Base-by-base conservation (phyloP, 176 grass and related monocot species). In the Juncus inflexus region DNA sequence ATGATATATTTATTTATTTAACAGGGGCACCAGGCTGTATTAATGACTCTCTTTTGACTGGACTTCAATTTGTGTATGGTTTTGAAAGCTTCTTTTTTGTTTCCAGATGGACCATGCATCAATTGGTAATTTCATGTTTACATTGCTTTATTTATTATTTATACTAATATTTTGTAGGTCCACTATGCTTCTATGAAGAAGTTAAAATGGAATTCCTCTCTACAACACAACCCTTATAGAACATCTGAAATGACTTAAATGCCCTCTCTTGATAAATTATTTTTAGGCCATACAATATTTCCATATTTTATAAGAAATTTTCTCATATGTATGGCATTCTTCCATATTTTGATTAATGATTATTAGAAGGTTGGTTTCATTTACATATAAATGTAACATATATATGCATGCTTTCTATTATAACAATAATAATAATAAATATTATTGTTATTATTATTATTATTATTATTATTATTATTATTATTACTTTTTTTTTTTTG, bases 21-120 rank as follows among this genome's bases (percentile, higher is more conserved):
- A 70, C 70, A 96, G 91, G 87, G 83, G 91, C 91, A 57, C 91
- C 91, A 36, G 91, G 91, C 73, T 96, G 91, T 42, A 91, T 96
- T 53, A 88, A 86, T 77, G 91, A 96, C 86, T 86, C 91, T 77
- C 84, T 96, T 37, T 77, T 96, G 66, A 96, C 91, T 58, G 91
- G 91, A 19, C 50, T 96, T 42, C 91, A 96, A 60, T 96, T 96
- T 91, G 79, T 91, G 52, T 88, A 88, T 86, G 91, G 91, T 68
- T 96, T 96, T 70, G 87, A 81, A 64, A 96, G 84, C 69, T 96
- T 88, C 77, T 96, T 96, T 79, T 96, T 96, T n/a, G 84, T 96
- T 83, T 83, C 81, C 59, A 87, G 87, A 88, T 96, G 91, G 91
- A 45, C 50, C 3, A 96, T 96, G 91, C 91, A 96, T 56, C 91